Conservation (phyloP, 1,139 yeast species). For the Blastobotrys capitulatus region DNA sequence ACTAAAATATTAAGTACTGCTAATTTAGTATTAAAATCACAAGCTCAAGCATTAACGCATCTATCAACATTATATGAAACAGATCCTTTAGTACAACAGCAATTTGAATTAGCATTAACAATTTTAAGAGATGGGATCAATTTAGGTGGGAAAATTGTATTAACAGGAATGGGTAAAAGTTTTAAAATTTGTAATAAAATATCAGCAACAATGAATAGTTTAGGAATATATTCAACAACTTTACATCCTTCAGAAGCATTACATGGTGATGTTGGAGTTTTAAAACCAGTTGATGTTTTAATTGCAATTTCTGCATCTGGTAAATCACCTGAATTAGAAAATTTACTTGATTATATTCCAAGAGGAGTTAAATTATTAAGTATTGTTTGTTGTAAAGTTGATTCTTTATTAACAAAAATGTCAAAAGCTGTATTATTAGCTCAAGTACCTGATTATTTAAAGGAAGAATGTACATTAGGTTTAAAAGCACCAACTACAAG, state of each 20-base stretch:
- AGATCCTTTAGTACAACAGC: constrained; percentile 44
- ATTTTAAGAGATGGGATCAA: constrained; percentile 46
- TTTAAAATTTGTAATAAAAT: constrained; percentile 71
- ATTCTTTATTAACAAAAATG: constrained; percentile 43
- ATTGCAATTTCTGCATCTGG: constrained; percentile 77
- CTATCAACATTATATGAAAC: constrained; percentile 39
- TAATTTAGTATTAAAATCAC: constrained; percentile 39
- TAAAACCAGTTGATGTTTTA: constrained; percentile 57
- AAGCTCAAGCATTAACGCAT: constrained; percentile 42
- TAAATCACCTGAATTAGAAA: constrained; percentile 68
- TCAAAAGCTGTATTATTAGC: constrained; percentile 55
- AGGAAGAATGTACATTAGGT: constrained; percentile 68
- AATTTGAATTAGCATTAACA: constrained; percentile 46
- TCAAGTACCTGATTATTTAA: constrained; percentile 50
- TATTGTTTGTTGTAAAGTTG: constrained; percentile 49
- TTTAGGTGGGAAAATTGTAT: constrained; percentile 58
- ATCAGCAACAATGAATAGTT: constrained; percentile 76
- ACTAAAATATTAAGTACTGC: constrained; percentile 20
- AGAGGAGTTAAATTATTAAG: constrained; percentile 56
- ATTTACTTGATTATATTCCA: constrained; percentile 49
- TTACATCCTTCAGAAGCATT: constrained; percentile 85
- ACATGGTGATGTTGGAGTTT: constrained; percentile 82
- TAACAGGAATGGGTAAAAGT: constrained; percentile 83
- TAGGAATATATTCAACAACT: constrained; percentile 60
- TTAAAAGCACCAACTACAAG: constrained; percentile 85